These are phyloP conservation scores for Podaxis sp. DNA, from an alignment of 768 basidiomycete genomes.

Conservation along the genomic window DNA sequence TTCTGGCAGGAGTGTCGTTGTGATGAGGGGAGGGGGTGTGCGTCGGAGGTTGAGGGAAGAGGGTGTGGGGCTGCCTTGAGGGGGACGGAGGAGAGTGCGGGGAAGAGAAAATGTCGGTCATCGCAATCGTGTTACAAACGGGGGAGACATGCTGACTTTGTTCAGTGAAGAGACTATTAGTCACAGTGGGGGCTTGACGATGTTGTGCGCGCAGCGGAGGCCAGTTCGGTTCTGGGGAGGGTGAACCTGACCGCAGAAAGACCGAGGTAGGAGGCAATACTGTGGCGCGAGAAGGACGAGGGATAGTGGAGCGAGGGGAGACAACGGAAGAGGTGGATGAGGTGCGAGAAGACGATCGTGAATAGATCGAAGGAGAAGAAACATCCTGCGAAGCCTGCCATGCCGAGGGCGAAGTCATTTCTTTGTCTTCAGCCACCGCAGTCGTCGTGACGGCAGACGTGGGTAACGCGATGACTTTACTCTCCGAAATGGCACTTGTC, in stretches of 20 bases:
- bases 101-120: conserved; percentile 36
- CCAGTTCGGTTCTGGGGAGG: conserved; percentile 27
- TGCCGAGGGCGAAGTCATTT: conserved; percentile 48
- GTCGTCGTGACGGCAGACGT: conserved; percentile 32
- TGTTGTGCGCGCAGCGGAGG: conserved; percentile 23
- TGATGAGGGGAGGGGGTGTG: conserved; percentile 13
- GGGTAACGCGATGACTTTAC: conserved; percentile 35
- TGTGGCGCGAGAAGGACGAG: conserved; percentile 26
- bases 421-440: conserved; percentile 48
- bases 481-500: conserved; percentile 40
- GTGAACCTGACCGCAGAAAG: conserved; percentile 20
- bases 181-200: conserved; percentile 27
- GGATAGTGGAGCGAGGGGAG: conserved; percentile 20
- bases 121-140: conserved; percentile 31
- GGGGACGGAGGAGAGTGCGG: conserved; percentile 22
- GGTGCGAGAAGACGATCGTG: conserved; percentile 38
- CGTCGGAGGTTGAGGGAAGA: conserved; percentile 16
- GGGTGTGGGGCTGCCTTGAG: conserved; percentile 30
- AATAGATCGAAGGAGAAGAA: conserved; percentile 45
- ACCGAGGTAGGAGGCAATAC: conserved; percentile 30
- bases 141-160: conserved; percentile 45
- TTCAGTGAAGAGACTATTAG: conserved; percentile 16
- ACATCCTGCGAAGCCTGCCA: conserved; percentile 47
- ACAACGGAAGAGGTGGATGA: conserved; percentile 30
- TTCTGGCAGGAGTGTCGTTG: conserved; percentile 20